These are phyloP conservation scores for Ogataea corticis DNA, from an alignment of 805 yeast genomes.

Conservation along the genomic window DNA sequence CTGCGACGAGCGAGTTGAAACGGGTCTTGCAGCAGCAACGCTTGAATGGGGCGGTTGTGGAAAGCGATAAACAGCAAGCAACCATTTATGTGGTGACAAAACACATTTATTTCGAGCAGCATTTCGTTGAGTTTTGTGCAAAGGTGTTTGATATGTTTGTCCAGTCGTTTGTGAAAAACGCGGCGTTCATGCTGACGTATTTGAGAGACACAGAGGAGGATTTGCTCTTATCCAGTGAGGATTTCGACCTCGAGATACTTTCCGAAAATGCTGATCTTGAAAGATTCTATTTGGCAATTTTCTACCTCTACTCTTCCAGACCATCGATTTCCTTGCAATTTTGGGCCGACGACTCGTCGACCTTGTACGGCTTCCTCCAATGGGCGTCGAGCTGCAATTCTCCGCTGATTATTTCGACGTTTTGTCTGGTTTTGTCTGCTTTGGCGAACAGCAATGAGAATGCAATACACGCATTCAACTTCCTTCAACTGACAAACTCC, in stretches of 20 bases:
- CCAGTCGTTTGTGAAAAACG: slow-evolving; percentile 56
- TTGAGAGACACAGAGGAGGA: slow-evolving; percentile 77
- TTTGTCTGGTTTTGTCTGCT: slow-evolving; percentile 75
- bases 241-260: slow-evolving; percentile 58
- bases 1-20: slow-evolving; percentile 39
- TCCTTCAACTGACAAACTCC: slow-evolving; percentile 38
- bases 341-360: slow-evolving; percentile 69
- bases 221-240: slow-evolving; percentile 56
- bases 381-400: slow-evolving; percentile 86
- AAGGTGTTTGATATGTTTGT: slow-evolving; percentile 51
- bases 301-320: slow-evolving; percentile 65
- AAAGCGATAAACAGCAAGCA: slow-evolving; percentile 31
- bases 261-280: slow-evolving; percentile 83
- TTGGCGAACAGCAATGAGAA: slow-evolving; percentile 61
- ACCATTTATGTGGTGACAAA: slow-evolving; percentile 25
- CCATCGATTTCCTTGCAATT: slow-evolving; percentile 57
- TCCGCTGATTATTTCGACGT: slow-evolving; percentile 79
- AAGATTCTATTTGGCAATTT: slow-evolving; percentile 75
- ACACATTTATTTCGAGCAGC: slow-evolving; percentile 25
- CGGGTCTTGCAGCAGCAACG: slow-evolving; percentile 29
- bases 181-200: slow-evolving; percentile 65
- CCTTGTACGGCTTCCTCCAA: slow-evolving; percentile 73
- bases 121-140: slow-evolving; percentile 39
- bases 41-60: slow-evolving; percentile 27
- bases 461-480: slow-evolving; percentile 52